Base-by-base conservation (phyloP, 176 grass and related monocot genomes). In the Carex parvula region DNA sequence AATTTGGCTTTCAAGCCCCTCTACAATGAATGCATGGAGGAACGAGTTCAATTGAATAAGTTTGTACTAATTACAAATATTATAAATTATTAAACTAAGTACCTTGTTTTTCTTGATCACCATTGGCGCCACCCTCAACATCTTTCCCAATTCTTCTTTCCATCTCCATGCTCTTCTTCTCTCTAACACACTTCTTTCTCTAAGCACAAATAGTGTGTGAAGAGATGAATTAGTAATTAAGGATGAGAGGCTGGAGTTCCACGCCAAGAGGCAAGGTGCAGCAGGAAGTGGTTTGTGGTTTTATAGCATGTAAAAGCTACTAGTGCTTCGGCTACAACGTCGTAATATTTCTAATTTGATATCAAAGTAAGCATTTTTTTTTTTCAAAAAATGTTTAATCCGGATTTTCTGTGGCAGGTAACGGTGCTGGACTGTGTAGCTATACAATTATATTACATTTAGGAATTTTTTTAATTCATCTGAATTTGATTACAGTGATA, bases 51-150 rank as follows among this genome's bases (percentile, higher is more conserved):
- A 35, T 35, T 35, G 33, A 35, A 42, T 18, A 70, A 71, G 7
- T 41, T 7, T 46, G 37, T 14, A n/a, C 17, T 39, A 70, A 20
- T 8, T 74, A 52, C 44, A 74, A 24, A 52, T 14, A 74, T 26
- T 14, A 42, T 32, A 65, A 82, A 64, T 39, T 60, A 21, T n/a
- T 70, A 70, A 46, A 53, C n/a, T 24, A 67, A 52, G 32, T 89
- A 97, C 95, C 95, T 91, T 83, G 70, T 86, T 90, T 98, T 85
- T 90, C 89, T 70, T 98, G 92, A 8, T 94, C 92, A 18, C 86
- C 88, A 81, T 44, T 81, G 68, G 15, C 66, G 46, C 11, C 80
- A 68, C 73, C 67, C 85, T 92, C 87, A 10, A 83, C 59, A 73
- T 98, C 89, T 70, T 84, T 89, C 62, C 67, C 87, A 8, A 87